phyloP scores from a whole-genome alignment of 139 green algal species.

The Chlorella sp. region DNA sequence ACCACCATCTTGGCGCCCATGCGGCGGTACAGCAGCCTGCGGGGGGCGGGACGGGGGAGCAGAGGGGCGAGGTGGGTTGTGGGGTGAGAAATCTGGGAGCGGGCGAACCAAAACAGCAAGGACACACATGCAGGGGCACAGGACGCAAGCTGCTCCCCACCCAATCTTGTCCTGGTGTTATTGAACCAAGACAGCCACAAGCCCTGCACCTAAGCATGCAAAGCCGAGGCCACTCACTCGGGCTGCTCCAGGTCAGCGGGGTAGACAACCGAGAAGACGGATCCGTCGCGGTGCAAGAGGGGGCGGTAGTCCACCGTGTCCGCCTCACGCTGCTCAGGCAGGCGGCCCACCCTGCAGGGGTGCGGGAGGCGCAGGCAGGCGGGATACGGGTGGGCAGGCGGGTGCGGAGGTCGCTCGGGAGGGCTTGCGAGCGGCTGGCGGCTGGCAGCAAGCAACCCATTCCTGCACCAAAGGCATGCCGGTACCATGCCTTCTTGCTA shows the following conservation, averaged over 20 bases:
- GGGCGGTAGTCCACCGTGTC: constrained; percentile 88
- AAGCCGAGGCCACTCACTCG: constrained; percentile 32
- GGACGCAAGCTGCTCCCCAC: too few relatives aligned
- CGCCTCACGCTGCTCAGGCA: constrained; percentile 80
- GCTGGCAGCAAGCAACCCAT: not conserved
- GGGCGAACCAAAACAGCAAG: not conserved
- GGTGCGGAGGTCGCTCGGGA: not conserved
- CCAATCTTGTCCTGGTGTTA: too few relatives aligned
- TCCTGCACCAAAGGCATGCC: not conserved
- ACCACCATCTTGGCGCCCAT: constrained; percentile 96
- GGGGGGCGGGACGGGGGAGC: not conserved
- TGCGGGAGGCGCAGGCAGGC: not conserved
- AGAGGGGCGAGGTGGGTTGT: not conserved
- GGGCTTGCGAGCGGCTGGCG: not conserved
- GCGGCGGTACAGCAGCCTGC: constrained; percentile 74
- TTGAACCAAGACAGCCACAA: not conserved
- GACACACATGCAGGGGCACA: not conserved
- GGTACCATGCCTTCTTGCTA: too few relatives aligned
- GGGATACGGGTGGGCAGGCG: not conserved
- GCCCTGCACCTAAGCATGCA: not conserved
- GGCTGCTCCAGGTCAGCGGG: constrained; percentile 57
- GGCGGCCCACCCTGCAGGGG: constrained; percentile 67
- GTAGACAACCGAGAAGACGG: constrained; percentile 68
- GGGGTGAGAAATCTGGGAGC: not conserved
- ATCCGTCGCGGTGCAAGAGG: constrained; percentile 91